Conservation (phyloP, 1,284 basidiomycete species). For the Abortiporus biennis region DNA sequence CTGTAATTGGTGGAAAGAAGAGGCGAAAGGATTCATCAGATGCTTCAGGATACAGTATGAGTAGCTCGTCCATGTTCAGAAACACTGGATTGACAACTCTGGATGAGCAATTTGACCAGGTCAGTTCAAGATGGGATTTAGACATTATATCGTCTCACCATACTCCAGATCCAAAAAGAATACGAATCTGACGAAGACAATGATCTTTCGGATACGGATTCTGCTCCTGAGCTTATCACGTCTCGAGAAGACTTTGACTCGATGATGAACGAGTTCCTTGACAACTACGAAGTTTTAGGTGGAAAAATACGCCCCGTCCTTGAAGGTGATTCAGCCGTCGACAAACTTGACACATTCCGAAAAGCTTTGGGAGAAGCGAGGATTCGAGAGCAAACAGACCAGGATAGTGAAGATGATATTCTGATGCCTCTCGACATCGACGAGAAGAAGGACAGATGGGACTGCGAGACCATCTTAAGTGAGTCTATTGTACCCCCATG, state of each 20-base stretch:
- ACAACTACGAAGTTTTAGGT: slow-evolving; percentile 89
- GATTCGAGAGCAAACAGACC: slow-evolving; percentile 34
- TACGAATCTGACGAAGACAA: slow-evolving; percentile 62
- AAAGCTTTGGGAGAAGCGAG: slow-evolving; percentile 71
- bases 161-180: slow-evolving; percentile 60
- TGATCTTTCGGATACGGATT: slow-evolving; percentile 47
- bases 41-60: slow-evolving; percentile 94
- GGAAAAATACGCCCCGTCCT: slow-evolving; percentile 80
- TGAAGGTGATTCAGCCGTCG: slow-evolving; percentile 61
- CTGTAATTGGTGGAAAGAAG: slow-evolving; percentile 75
- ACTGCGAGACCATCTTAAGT: slow-evolving; percentile 93
- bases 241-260: slow-evolving; percentile 84
- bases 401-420: slow-evolving; percentile 35
- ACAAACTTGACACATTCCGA: slow-evolving; percentile 78
- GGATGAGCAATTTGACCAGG: slow-evolving; percentile 93
- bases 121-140: slow-evolving; percentile 28
- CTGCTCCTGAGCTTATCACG: slow-evolving; percentile 70
- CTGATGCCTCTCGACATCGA: slow-evolving; percentile 48
- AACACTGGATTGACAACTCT: slow-evolving; percentile 85
- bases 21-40: slow-evolving; percentile 74
- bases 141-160: slow-evolving; percentile 2
- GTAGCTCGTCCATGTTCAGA: slow-evolving; percentile 91
- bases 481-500: slow-evolving; percentile 25
- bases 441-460: slow-evolving; percentile 81
- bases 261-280: slow-evolving; percentile 93